Evolutionary conservation across 31 red algal genomes (phyloP), one percentile per base, ranked within the genome.

Genomic region (Odonthalia washingtoniensis): DNA sequence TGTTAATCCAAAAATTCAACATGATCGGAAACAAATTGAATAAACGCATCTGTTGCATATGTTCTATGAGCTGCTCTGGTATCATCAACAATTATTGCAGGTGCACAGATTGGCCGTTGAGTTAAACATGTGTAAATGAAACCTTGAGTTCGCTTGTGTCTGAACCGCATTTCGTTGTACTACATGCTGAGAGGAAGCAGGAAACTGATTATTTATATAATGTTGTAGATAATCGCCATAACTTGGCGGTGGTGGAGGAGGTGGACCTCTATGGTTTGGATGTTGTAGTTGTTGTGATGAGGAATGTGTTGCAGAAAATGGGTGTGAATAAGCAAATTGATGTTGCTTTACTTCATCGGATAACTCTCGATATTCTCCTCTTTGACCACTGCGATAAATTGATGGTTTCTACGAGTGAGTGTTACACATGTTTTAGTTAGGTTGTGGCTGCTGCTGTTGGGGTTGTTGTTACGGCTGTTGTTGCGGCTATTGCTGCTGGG

Each of bases 1-100:
- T 89, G 86, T n/a, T 80, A 43, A 53, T 89, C 86, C 2, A 89
- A 43, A 52, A 80, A 89, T 2, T 75, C 86, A 40, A 64, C 73
- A 3, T 80, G 44, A 52, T 89, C 77, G 26, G n/a, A 33, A 65
- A 80, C 86, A 57, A 89, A 89, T 24, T 63, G 37, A n/a, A 73
- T 61, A 64, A 89, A 89, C 30, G 65, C 64, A 2, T 32, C 53
- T 9, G 14, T 32, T 27, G 86, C 86, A n/a, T 57, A 28, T 30
- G 30, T 9, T 9, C 49, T 9, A n/a, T n/a, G n/a, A n/a, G n/a
- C n/a, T n/a, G n/a, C n/a, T n/a, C n/a, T n/a, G n/a, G n/a, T n/a
- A n/a, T 14, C 49, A 14, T 21, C 21, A 9, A 14, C 21, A 21
- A 14, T 57, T 21, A 21, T 57, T 21, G 21, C 9, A 57, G 21